Evolutionary conservation across 495 filamentous ascomycete species (phyloP), one percentile per base, ranked within the genome.

Genomic region (Tuber magnatum): DNA sequence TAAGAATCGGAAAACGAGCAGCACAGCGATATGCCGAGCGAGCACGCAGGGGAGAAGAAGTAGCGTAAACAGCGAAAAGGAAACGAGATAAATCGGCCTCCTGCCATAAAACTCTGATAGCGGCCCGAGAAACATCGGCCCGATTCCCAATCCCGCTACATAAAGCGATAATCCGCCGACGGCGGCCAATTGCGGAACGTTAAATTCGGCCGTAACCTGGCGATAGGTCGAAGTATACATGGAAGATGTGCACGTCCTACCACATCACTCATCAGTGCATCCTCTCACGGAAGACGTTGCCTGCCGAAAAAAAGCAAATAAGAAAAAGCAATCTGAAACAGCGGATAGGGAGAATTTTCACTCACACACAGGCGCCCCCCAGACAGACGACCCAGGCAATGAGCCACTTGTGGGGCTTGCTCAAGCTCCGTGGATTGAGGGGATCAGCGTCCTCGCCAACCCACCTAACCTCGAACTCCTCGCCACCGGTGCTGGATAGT

Each of bases 21-120:
- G 90, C 14, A 94, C 97, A 77, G 89, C 82, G 38, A 94, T 91
- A 79, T 97, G 97, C 38, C 87, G 84, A 14, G 95, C 93, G 39
- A 97, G 89, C 1, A 95, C 94, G 76, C 91, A 93, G 14, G 95
- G 95, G 71, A 98, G 90, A 43, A 97, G 80, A 89, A 92, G 97
- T 77, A 97, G 88, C 72, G 94, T 79, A 83, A 95, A 97, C 76
- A 91, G 87, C 0, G 85, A 83, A 84, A 94, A 96, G 0, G 93
- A 93, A 32, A 83, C 81, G 41, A 97, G 86, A 79, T 97, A 98
- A 76, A 97, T 92, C 41, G 90, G 90, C 51, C 94, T 85, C 22
- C 95, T 89, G 32, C 95, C 95, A 82, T 94, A 97, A 82, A 98
- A 98, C 86, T 97, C 88, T 51, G 86, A 86, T n/a, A 85, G 71